Percentiles rank a stretch among this genome's conserved stretches.
Evolutionary conservation across 2,329 filamentous ascomycete species (phyloP).

Genomic region (Arthrobotrys entomopaga): DNA sequence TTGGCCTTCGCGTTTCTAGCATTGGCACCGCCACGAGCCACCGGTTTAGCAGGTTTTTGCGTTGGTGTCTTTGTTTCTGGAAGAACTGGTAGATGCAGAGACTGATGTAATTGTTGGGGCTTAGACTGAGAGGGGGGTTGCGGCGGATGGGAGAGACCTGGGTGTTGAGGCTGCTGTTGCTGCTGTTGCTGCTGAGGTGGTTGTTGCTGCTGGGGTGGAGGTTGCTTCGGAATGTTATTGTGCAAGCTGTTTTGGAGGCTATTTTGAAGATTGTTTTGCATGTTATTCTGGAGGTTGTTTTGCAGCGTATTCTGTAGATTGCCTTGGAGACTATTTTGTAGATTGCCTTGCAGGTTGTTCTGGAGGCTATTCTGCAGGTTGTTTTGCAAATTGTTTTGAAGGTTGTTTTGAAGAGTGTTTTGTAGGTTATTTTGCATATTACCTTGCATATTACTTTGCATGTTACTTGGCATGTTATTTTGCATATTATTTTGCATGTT

Average conservation of each 20-base stretch:
- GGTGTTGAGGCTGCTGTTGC: slow-evolving; percentile 30
- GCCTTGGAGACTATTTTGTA: slow-evolving; percentile 3
- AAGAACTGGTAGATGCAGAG: slow-evolving; percentile 44
- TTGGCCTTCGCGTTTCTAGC: slow-evolving; percentile 46
- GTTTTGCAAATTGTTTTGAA: slow-evolving; percentile 22
- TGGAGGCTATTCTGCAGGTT: slow-evolving; percentile 17
- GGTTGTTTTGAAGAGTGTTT: slow-evolving; percentile 23
- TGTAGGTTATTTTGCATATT: slow-evolving; percentile 30
- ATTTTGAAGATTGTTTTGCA: slow-evolving; percentile 8
- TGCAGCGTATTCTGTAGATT: slow-evolving; percentile 9
- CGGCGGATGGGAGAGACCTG: slow-evolving; percentile 36
- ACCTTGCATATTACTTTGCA: slow-evolving; percentile 27
- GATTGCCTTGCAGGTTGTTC: slow-evolving; percentile 13
- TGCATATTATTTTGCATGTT: slow-evolving; percentile 25
- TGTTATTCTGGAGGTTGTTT: background rate
- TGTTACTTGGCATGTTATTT: slow-evolving; percentile 28
- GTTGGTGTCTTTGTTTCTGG: slow-evolving; percentile 37
- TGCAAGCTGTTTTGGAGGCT: background rate
- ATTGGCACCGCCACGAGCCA: slow-evolving; percentile 24
- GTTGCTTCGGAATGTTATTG: slow-evolving; percentile 11
- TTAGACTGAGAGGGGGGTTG: slow-evolving; percentile 35
- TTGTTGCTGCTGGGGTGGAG: slow-evolving; percentile 19
- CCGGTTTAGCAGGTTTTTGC: slow-evolving; percentile 39
- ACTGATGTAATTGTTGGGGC: slow-evolving; percentile 44
- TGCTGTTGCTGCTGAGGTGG: slow-evolving; percentile 24